Conservation (phyloP, 1,284 basidiomycete genomes). For the Cryptococcus sp. region DNA sequence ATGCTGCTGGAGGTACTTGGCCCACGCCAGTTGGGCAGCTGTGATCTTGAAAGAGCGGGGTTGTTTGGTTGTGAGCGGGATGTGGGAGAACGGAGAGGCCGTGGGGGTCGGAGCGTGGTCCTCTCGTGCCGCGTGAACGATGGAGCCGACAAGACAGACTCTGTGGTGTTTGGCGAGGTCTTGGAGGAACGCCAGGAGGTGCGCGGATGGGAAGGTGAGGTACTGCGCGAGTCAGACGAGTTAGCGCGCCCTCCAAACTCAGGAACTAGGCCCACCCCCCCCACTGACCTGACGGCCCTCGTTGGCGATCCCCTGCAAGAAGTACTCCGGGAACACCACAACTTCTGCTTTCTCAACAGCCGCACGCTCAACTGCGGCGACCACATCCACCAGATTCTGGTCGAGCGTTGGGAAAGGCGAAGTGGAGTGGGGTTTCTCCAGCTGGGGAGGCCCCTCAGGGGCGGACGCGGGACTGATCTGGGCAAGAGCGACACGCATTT, state of each 20-base stretch:
- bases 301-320: constrained; percentile 46
- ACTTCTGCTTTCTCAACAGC: constrained; percentile 31
- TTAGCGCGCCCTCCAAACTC: constrained; percentile 2
- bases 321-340: constrained; percentile 50
- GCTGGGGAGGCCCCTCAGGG: constrained; percentile 14
- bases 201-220: constrained; percentile 34
- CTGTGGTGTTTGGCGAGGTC: constrained; percentile 28
- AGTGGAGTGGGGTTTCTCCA: constrained; percentile 18
- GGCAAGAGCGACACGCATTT: constrained; percentile 40
- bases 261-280: too few species aligned
- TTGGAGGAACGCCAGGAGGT: constrained; percentile 28
- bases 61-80: constrained; percentile 12
- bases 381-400: constrained; percentile 28
- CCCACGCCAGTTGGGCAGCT: constrained; percentile 28
- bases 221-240: constrained; percentile 30
- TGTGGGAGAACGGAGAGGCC: constrained; percentile 31
- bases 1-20: constrained; percentile 26
- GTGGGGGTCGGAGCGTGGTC: constrained; percentile 15
- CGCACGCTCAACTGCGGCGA: constrained; percentile 26
- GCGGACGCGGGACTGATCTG: constrained; percentile 38
- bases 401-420: constrained; percentile 33
- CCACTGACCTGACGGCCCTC: constrained; percentile 38
- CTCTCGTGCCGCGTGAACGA: constrained; percentile 33
- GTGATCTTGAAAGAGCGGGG: constrained; percentile 8
- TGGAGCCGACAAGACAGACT: constrained; percentile 39